These are phyloP conservation scores for Poronia punctata DNA, from an alignment of 495 filamentous ascomycete genomes.

Conservation along the genomic window DNA sequence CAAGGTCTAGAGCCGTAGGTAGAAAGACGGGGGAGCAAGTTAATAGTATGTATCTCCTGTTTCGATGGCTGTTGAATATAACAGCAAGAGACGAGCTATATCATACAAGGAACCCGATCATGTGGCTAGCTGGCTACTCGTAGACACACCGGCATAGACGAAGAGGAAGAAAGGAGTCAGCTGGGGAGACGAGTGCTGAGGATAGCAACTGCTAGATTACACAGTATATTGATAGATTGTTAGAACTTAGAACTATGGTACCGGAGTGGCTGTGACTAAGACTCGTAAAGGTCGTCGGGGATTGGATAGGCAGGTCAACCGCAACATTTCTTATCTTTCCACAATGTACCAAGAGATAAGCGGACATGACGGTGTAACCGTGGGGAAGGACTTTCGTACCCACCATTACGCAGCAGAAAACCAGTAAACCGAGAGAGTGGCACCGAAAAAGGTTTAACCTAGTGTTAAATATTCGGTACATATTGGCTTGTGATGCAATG, in stretches of 20 bases:
- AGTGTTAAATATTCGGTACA: too few species aligned
- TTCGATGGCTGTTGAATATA: neutral
- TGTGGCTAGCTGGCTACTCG: too few species aligned
- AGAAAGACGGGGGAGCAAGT: neutral
- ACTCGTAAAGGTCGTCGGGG: neutral
- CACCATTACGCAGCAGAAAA: too few species aligned
- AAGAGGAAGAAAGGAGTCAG: conserved; percentile 4
- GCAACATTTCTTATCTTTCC: conserved; percentile 8
- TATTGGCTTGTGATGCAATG: too few species aligned
- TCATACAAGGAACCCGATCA: too few species aligned
- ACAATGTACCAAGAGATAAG: conserved; percentile 9
- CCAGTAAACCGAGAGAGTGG: too few species aligned
- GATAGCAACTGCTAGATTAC: neutral
- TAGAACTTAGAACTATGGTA: too few species aligned
- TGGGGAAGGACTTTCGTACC: neutral
- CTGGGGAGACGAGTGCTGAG: neutral
- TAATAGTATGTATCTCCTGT: too few species aligned
- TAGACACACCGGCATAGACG: too few species aligned
- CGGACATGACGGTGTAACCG: neutral
- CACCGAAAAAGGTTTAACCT: too few species aligned
- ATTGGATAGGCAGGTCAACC: neutral
- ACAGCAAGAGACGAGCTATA: neutral
- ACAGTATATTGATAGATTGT: too few species aligned
- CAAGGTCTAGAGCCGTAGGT: too few species aligned
- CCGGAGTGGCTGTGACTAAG: neutral